Conservation (phyloP, 768 basidiomycete genomes). For the Suillus americanus region DNA sequence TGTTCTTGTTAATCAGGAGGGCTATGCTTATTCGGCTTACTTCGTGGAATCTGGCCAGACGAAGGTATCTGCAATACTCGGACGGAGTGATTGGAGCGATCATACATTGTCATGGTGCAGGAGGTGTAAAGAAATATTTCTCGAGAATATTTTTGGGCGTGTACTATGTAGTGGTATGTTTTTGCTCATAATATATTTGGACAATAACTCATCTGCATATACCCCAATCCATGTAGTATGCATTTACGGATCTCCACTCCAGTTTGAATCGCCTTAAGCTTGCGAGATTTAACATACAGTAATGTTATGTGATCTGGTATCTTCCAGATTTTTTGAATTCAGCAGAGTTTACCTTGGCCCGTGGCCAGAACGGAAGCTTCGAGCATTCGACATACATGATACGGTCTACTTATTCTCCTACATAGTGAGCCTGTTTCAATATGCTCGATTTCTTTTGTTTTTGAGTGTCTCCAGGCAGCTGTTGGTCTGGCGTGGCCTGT, state of each 20-base stretch:
- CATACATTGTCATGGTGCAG: slow-evolving; percentile 16
- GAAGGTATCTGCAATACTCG: slow-evolving; percentile 29
- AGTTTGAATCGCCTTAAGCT: too few species aligned
- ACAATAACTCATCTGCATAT: too few species aligned
- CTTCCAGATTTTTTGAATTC: neutral
- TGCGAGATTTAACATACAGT: too few species aligned
- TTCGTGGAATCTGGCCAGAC: slow-evolving; percentile 28
- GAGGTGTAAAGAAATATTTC: slow-evolving; percentile 15
- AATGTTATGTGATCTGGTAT: too few species aligned
- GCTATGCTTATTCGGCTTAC: slow-evolving; percentile 29
- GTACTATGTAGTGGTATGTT: too few species aligned
- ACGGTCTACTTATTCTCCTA: too few species aligned
- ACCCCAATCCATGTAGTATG: too few species aligned
- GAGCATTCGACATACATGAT: neutral
- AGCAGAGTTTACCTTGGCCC: neutral
- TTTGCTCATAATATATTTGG: too few species aligned
- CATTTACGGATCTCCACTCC: too few species aligned
- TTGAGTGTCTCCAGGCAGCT: neutral
- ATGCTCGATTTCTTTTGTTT: too few species aligned
- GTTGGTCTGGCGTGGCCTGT: neutral
- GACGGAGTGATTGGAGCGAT: slow-evolving; percentile 30
- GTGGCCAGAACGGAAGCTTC: neutral
- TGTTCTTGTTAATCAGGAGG: slow-evolving; percentile 14
- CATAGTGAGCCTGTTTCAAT: too few species aligned
- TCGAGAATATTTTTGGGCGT: neutral